A percentile compares a stretch with the other conserved stretches of the same genome.
Evolutionary conservation across 805 yeast genomes (phyloP).

Genomic region (Myxozyma neglecta): DNA sequence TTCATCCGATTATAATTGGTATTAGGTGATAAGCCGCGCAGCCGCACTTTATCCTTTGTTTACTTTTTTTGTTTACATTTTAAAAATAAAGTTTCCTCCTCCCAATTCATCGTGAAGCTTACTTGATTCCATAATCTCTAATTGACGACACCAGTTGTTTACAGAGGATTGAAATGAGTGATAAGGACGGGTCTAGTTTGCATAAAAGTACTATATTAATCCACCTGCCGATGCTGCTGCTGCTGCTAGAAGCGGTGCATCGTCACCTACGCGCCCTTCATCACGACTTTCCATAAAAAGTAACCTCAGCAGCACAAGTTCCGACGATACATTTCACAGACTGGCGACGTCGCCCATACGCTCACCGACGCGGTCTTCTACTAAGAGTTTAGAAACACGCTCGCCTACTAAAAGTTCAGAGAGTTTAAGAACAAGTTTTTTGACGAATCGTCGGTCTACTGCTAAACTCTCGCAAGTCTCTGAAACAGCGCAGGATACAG

Average conservation of each 20-base stretch:
- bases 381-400: not conserved
- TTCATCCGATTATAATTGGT: too few relatives aligned
- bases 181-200: not conserved
- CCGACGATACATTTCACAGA: too few relatives aligned
- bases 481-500: not conserved
- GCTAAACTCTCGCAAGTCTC: not conserved
- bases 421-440: not conserved
- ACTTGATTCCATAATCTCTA: too few relatives aligned
- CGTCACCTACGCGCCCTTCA: not conserved
- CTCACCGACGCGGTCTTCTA: not conserved
- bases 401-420: not conserved
- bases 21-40: too few relatives aligned
- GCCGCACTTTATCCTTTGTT: not conserved
- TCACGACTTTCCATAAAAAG: not conserved
- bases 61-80: not conserved
- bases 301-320: too few relatives aligned
- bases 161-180: not conserved
- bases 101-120: too few relatives aligned
- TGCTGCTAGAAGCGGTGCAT: not conserved
- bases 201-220: slow-evolving; percentile 18
- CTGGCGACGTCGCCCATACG: not conserved
- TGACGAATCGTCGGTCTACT: not conserved
- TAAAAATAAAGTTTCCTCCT: not conserved
- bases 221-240: slow-evolving; percentile 3
- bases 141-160: not conserved